Percentiles rank a stretch among this genome's conserved stretches.
Evolutionary conservation across 768 basidiomycete genomes (phyloP).

Genomic region (Russula foetens): DNA sequence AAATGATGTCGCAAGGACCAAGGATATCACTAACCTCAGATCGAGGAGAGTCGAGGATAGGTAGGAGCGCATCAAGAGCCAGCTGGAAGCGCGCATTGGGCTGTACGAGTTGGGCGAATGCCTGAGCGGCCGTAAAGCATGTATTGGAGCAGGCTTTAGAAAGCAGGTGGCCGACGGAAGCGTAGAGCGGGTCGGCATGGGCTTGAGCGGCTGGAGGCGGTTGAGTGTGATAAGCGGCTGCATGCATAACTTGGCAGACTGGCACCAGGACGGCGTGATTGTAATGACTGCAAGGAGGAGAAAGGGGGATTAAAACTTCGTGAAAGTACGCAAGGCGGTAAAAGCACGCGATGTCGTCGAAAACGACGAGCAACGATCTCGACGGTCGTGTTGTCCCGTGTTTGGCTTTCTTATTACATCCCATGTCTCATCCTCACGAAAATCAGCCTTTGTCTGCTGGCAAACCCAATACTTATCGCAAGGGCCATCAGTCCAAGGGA

Average conservation of each 20-base stretch:
- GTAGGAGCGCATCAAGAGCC: conserved; percentile 74
- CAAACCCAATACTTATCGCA: conserved; percentile 18
- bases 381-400: conserved; percentile 1
- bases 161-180: conserved; percentile 62
- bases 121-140: conserved; percentile 69
- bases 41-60: conserved; percentile 44
- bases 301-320: conserved; percentile 1
- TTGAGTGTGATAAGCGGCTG: conserved; percentile 29
- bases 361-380: not conserved
- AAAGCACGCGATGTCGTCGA: not conserved
- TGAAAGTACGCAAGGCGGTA: not conserved
- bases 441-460: not conserved
- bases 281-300: not conserved
- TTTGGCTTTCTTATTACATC: not conserved
- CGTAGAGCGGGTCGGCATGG: conserved; percentile 43
- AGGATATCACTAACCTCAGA: conserved; percentile 15
- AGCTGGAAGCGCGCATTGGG: conserved; percentile 74
- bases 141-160: conserved; percentile 58
- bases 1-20: not conserved
- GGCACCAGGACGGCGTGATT: not conserved
- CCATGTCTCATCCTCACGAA: not conserved
- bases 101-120: conserved; percentile 68
- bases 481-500: conserved; percentile 53
- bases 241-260: conserved; percentile 24
- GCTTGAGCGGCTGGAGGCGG: conserved; percentile 26